Percentiles rank a stretch among this genome's conserved stretches.
These are phyloP conservation scores for Rhizophagus clarus DNA, from an alignment of 192 early-diverging fungal genomes.

Conservation along the genomic window DNA sequence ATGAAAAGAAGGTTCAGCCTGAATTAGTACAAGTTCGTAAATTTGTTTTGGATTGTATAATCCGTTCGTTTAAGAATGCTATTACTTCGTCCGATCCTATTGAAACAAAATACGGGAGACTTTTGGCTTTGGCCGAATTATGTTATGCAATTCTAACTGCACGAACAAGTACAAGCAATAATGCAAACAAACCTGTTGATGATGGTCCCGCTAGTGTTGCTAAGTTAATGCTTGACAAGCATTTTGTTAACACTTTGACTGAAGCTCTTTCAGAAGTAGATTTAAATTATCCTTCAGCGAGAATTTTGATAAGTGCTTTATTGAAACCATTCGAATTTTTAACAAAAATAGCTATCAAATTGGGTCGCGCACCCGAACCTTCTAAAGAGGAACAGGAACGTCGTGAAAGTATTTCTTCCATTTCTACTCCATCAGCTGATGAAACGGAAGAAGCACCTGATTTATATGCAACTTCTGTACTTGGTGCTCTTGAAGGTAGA, in stretches of 20 bases:
- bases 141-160: constrained; percentile 67
- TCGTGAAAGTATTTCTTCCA: constrained; percentile 51
- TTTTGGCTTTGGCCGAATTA: constrained; percentile 68
- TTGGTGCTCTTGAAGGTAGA: constrained; percentile 78
- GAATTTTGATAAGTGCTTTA: constrained; percentile 71
- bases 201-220: constrained; percentile 64
- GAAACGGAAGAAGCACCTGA: constrained; percentile 64
- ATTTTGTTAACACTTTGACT: constrained; percentile 79
- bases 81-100: constrained; percentile 50
- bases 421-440: constrained; percentile 40
- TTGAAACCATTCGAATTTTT: constrained; percentile 88
- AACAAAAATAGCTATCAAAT: constrained; percentile 85
- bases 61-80: constrained; percentile 64
- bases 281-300: constrained; percentile 85
- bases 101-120: constrained; percentile 66
- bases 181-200: constrained; percentile 45
- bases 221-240: constrained; percentile 87
- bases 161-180: constrained; percentile 35
- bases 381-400: constrained; percentile 45
- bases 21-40: constrained; percentile 63
- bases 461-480: constrained; percentile 78
- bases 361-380: constrained; percentile 69
- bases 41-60: constrained; percentile 69
- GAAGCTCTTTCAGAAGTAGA: constrained; percentile 83
- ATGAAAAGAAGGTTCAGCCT: constrained; percentile 54